Base-by-base conservation (phyloP, 2,329 filamentous ascomycete genomes). In the Fusarium falciforme region DNA sequence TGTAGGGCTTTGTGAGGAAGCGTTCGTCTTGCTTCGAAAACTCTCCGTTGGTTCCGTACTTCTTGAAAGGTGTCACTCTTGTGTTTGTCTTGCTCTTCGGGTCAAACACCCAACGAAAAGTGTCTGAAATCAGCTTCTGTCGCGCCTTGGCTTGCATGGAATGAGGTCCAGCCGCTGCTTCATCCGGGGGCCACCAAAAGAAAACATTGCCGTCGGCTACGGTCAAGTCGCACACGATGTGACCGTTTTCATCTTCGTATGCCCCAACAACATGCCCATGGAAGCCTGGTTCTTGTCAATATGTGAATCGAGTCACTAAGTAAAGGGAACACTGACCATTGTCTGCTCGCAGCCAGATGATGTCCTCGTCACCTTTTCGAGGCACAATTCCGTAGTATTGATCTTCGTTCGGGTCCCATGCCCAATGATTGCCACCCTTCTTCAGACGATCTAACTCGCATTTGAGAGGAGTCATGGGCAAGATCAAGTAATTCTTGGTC, bases 211-310 rank as follows among this genome's bases (percentile, higher is more conserved):
- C 65, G 0, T 72, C 70, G 25, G 70, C 69, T 0, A 72, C 64
- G 2, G 70, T 71, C 1, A 72, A 55, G 10, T 72, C 70, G 0
- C 70, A 72, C 0, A 72, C 60, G 1, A 72, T 68, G n/a, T 61
- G 42, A 0, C 70, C 70, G 2, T 71, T 62, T 10, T 68, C 35
- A 4, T 71, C 58, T 17, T 72, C 70, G 25, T 72, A 72, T 1
- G 64, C 66, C 1, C 69, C 69, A 2, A 61, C 69, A n/a, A 71
- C 65, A 29, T 72, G 70, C 0, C 70, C 70, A 4, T 71, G 70
- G 10, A 72, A 72, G 7, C 68, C 70, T 67, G 5, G 7, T 3
- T 20, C 27, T 5, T 31, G 38, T 68, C 22, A 66, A 35, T 16
- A 27, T 17, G 12, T 8, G 29, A n/a, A 38, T 3, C 42, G 5